Evolutionary conservation across 2,329 filamentous ascomycete species (phyloP), one percentile per base, ranked within the genome.

Genomic region (Claviceps spartinae): DNA sequence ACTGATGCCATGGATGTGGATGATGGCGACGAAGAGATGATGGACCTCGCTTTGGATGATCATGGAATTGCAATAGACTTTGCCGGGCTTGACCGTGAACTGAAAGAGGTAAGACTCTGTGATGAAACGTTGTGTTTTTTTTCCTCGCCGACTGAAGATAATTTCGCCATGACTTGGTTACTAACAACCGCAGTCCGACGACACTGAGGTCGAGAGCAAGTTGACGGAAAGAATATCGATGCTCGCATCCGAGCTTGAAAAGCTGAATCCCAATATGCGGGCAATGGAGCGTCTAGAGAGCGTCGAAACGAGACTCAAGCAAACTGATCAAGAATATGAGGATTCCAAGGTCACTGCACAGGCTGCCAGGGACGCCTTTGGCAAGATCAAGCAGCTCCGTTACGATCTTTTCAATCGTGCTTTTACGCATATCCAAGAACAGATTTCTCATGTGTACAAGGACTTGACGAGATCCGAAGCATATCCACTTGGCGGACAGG

Each of bases 231-330:
- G 82, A 61, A 88, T 98, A 57, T 74, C 78, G 20, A 76, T 77
- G 30, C 76, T 98, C 9, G 82, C 83, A 45, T 73, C 77, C 36
- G 87, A 95, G 59, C 79, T 98, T 20, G 89, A 95, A 64, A 95
- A 95, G 69, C 83, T 97, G 67, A 90, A 93, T 55, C 93, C 93
- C 26, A 97, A 98, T 67, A 94, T 95, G 81, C 88, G 91, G 60
- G 93, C 91, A 8, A 88, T 90, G 68, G 89, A 97, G 63, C 86
- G 91, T 48, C 76, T 98, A 5, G 87, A 93, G 63, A 84, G 82
- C 22, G 90, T 95, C 8, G 86, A 95, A 66, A 78, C 81, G 49
- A 83, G 90, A 55, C 82, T 96, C 24, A 83, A 87, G 57, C 78
- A 83, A 54, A 91, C 88, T 1, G 90, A 96, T 61, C 82, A 87